Evolutionary conservation across 805 yeast genomes (phyloP), one percentile per base, ranked within the genome.

Genomic region (Metschnikowia kofuensis): DNA sequence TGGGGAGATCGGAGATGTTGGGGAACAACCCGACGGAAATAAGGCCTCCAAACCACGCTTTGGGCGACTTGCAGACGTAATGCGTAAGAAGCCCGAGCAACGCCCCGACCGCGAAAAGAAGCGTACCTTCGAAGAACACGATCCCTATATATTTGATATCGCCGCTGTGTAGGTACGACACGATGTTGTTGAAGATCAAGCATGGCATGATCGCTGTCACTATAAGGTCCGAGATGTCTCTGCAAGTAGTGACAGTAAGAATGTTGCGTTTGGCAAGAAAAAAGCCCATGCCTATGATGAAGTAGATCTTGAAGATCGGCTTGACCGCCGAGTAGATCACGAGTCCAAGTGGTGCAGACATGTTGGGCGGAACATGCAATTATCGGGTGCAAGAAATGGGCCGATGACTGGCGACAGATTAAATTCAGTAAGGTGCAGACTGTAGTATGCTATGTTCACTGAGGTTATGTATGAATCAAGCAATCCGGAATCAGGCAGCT

Each of bases 291-390:
- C 75, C 82, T 6, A 87, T 78, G 61, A 87, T 84, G 55, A 86
- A 68, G 59, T 88, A 86, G 55, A 89, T 86, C 66, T 89, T 89
- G 67, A 88, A 76, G 49, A 89, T 84, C n/a, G 96, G 96, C 70
- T 88, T 89, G 48, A 85, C 84, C 0, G 96, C 81, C 26, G 88
- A 77, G 68, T 85, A 89, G 6, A 89, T 84, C 35, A 88, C 81
- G 36, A 76, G 74, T 14, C 94, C 92, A 28, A 77, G 49, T n/a
- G 57, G 27, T 5, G 50, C 58, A 10, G 51, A 16, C 58, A 55
- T 55, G 35, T 15, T 37, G 39, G n/a, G 16, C 10, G 36, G 27
- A 12, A 14, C 29, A 26, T 16, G 15, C 2, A 16, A 21, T 27
- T 10, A 15, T 14, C n/a, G n/a, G 28, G 35, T 13, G 36, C 36